Evolutionary conservation across 2,329 filamentous ascomycete species (phyloP), one percentile per base, ranked within the genome.

Genomic region (Cercospora berteroae): DNA sequence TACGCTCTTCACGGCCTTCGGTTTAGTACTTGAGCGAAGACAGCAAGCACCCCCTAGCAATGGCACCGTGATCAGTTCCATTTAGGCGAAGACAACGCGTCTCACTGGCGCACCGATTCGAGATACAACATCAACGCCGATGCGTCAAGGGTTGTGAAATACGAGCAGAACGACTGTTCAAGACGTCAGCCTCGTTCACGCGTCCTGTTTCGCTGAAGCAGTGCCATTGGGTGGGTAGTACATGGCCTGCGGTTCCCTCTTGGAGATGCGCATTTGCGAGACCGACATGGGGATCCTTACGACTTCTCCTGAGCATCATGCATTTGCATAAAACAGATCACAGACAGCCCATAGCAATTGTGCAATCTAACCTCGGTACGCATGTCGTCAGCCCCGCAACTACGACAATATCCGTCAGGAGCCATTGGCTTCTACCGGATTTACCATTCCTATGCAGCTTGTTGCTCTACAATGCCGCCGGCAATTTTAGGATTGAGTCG

Each of bases 391-490:
- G 48, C 48, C 48, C 48, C 48, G 16, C 48, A 55, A 25, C 9
- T 25, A 3, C 20, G 48, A 52, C 48, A 52, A 7, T 52, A 52
- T 52, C 2, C 48, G 48, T 52, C 48, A 52, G n/a, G 55, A 27
- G 31, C 27, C 55, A 58, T 27, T 36, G 12, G 16, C 27, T n/a
- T 58, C 55, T 58, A 36, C 55, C 55, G 55, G 29, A 23, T 58
- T 58, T 58, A 58, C 55, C 29, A 58, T 58, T 36, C 31, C 55
- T 58, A 36, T 58, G 55, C n/a, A 36, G 55, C 55, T 33, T 27
- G 18, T 58, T 23, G 55, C 27, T 36, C 55, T 31, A 58, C 55
- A 27, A 23, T 58, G 55, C 55, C 55, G 55, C 29, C 55, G 55
- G 55, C 55, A 58, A 58, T 33, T 23, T n/a, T 36, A 33, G 27